A percentile compares a stretch with the other conserved stretches of the same genome.
These are phyloP conservation scores for Skeletonema potamos DNA, from an alignment of 108 stramenopile species.

Conservation along the genomic window DNA sequence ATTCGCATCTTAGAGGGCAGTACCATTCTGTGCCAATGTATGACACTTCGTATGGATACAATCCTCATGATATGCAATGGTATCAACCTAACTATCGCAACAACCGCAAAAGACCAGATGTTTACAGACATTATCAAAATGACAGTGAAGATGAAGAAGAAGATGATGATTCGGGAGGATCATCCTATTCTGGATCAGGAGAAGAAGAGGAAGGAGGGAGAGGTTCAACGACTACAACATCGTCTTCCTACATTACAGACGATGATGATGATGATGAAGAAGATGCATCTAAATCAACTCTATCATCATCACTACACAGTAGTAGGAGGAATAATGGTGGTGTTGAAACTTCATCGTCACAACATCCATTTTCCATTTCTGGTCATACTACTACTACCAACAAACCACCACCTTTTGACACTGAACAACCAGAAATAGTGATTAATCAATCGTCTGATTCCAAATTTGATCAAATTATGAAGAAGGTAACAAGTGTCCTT, in stretches of 20 bases:
- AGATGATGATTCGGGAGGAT: neutral
- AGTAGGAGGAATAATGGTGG: neutral
- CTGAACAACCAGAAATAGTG: slow-evolving; percentile 70
- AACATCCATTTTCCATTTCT: neutral
- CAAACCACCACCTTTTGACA: neutral
- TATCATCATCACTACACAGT: neutral
- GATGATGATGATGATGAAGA: neutral
- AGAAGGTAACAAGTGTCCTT: slow-evolving; percentile 53
- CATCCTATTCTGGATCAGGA: neutral
- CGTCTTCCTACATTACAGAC: neutral
- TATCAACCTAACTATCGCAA: neutral
- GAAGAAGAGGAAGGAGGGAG: neutral
- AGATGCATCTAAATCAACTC: neutral
- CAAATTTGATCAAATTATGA: slow-evolving; percentile 69
- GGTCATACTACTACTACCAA: neutral
- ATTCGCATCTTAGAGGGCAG: neutral
- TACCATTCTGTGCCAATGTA: neutral
- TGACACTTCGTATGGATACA: neutral
- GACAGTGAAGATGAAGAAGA: neutral
- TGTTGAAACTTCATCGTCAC: neutral
- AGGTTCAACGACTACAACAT: neutral
- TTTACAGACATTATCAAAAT: neutral
- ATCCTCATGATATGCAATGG: neutral
- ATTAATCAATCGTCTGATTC: slow-evolving; percentile 75
- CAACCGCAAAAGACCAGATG: neutral